Percentiles rank a stretch among this genome's conserved stretches.
Conservation (phyloP, 805 yeast genomes). For the Millerozyma acaciae region DNA sequence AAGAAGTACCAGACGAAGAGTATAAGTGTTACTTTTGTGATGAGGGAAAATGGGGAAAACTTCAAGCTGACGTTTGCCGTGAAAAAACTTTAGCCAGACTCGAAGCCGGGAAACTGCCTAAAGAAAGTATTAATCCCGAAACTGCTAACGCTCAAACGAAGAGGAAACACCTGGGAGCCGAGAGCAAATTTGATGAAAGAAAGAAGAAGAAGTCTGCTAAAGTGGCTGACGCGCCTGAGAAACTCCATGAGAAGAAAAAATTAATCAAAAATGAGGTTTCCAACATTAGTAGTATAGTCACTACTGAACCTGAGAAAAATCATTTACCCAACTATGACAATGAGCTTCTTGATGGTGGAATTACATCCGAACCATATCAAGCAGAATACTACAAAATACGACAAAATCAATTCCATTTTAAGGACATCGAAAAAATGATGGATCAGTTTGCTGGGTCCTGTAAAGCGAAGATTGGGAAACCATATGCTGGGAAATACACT, state of each 20-base stretch:
- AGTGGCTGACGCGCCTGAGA: conserved; percentile 5
- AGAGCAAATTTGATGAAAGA: conserved; percentile 3
- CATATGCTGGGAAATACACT: background rate
- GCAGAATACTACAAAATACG: conserved; percentile 48
- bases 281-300: background rate
- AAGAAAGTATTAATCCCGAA: conserved; percentile 1
- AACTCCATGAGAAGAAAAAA: conserved; percentile 13
- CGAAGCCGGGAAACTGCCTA: conserved; percentile 20
- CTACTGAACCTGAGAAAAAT: background rate
- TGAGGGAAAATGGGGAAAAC: conserved; percentile 36
- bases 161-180: conserved; percentile 19
- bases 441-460: no score
- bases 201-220: background rate
- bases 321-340: conserved; percentile 41
- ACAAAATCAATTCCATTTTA: conserved; percentile 39
- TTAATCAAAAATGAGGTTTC: background rate
- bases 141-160: conserved; percentile 7
- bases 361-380: conserved; percentile 46
- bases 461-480: background rate
- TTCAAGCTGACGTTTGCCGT: conserved; percentile 37
- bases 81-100: conserved; percentile 27
- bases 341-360: conserved; percentile 37
- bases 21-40: conserved; percentile 80
- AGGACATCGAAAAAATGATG: background rate
- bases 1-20: conserved; percentile 72